Evolutionary conservation across 75 land plant species (phyloP), one percentile per base, ranked within the genome.

Genomic region (Pinus albicaulis): DNA sequence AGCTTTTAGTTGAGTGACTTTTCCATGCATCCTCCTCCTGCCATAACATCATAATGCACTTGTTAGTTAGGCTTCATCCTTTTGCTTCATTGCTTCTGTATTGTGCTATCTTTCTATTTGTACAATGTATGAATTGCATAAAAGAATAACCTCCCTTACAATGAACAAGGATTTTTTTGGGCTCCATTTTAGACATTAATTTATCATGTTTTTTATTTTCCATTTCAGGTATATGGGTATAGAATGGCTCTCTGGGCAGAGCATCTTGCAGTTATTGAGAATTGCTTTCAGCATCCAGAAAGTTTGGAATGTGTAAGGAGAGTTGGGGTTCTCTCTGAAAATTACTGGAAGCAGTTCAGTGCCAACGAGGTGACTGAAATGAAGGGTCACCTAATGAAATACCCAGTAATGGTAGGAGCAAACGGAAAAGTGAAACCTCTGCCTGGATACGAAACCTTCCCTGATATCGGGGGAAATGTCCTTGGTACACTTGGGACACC

Each of bases 201-300:
- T 22, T 25, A 16, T 60, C 31, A 70, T 34, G 3, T 15, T 58
- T 52, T 56, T 59, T 24, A n/a, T n/a, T 80, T 76, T 25, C 69
- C 61, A 12, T 59, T 81, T 63, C 83, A 93, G 92, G 77, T 92
- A 12, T 89, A 86, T 72, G 94, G 94, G 48, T 93, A 89, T 65
- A 78, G 94, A 57, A 91, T 87, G 89, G 89, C 94, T 22, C 80
- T 93, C 11, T 93, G 90, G 94, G 88, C 92, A 31, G 96, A 92
- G 77, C 96, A 93, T 76, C 78, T 78, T 23, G 88, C 94, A 74
- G 13, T 10, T 13, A 28, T 87, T 0, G 95, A 94, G 72, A 85
- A 91, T 36, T 73, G 87, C 57, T 92, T 87, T 53, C 76, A 75
- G 8, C 72, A 76, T 55, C 94, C 94, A 57, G 86, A 84, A 76